Evolutionary conservation across 768 basidiomycete genomes (phyloP).

Genomic region (Steccherinum ochraceum): DNA sequence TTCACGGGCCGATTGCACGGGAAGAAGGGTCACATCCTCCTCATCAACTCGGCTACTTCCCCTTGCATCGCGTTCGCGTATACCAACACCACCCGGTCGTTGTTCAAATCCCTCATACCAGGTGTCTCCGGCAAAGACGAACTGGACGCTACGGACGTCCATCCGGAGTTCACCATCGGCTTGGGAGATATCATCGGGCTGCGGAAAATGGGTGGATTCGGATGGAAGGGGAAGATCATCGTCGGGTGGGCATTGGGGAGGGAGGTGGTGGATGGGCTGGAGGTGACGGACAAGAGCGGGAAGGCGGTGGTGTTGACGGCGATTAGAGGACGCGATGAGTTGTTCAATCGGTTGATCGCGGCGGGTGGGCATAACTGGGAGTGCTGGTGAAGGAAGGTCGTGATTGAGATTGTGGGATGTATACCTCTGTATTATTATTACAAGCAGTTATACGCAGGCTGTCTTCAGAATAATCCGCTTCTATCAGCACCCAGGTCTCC

Average conservation of each 20-base stretch:
- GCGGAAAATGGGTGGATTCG: slow-evolving; percentile 30
- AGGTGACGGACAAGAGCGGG: slow-evolving; percentile 20
- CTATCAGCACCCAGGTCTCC: no score
- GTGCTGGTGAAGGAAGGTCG: slow-evolving; percentile 12
- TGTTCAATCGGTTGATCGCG: slow-evolving; percentile 27
- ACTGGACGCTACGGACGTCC: slow-evolving; percentile 7
- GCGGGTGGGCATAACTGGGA: slow-evolving; percentile 25
- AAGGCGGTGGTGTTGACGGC: slow-evolving; percentile 20
- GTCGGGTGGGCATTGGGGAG: slow-evolving; percentile 27
- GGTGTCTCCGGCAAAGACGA: no score
- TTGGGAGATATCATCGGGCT: slow-evolving; percentile 23
- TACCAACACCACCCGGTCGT: slow-evolving; percentile 6
- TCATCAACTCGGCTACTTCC: slow-evolving; percentile 25
- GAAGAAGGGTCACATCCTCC: slow-evolving; percentile 23
- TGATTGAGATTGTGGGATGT: no score
- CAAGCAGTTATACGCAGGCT: no score
- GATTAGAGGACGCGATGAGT: slow-evolving; percentile 27
- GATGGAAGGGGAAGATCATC: slow-evolving; percentile 33
- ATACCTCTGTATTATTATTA: no score
- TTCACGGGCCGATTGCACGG: slow-evolving; percentile 25
- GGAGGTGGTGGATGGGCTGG: slow-evolving; percentile 25
- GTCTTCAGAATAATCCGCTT: no score
- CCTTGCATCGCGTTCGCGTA: slow-evolving; percentile 24
- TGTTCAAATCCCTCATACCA: not conserved
- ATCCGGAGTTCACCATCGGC: slow-evolving; percentile 24